phyloP scores from a whole-genome alignment of 352 stramenopile species.

The Pilasporangium apinafurcum region DNA sequence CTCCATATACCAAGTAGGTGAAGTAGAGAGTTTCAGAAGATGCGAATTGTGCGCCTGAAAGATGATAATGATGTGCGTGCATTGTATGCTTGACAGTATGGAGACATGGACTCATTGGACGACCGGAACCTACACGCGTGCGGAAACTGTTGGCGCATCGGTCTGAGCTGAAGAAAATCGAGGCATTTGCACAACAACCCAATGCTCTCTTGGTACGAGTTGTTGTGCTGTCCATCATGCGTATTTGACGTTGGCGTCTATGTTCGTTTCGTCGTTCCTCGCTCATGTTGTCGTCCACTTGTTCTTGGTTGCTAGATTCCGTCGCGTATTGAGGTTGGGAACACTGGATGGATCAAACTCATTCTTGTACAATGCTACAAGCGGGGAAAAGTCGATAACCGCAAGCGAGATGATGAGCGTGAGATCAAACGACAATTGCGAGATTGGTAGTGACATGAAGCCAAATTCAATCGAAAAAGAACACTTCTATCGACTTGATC shows the following conservation, averaged over 20 bases:
- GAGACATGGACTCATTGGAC: conserved; percentile 65
- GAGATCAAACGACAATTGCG: conserved; percentile 70
- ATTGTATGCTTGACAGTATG: conserved; percentile 33
- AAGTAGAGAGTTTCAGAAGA: neutral
- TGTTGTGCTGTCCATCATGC: neutral
- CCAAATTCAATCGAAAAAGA: too few relatives aligned
- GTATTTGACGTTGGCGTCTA: neutral
- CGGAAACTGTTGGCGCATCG: conserved; percentile 72
- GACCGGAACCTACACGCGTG: conserved; percentile 57
- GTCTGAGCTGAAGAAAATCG: conserved; percentile 71
- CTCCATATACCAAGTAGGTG: conserved; percentile 63
- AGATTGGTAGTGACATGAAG: too few relatives aligned
- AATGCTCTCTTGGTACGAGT: conserved; percentile 64
- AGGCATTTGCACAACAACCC: conserved; percentile 49
- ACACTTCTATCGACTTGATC: neutral
- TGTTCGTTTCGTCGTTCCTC: neutral
- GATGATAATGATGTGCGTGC: neutral
- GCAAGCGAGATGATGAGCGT: conserved; percentile 65
- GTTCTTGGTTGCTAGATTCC: conserved; percentile 37
- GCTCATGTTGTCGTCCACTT: neutral
- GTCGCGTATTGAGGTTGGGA: conserved; percentile 61
- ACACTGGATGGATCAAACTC: conserved; percentile 84
- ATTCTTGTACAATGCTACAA: conserved; percentile 68
- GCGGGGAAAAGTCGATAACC: conserved; percentile 57
- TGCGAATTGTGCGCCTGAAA: conserved; percentile 4